Percentiles rank a stretch among this genome's conserved stretches.
Evolutionary conservation across 805 yeast species (phyloP).

Genomic region (Saccharomycopsis babjevae): DNA sequence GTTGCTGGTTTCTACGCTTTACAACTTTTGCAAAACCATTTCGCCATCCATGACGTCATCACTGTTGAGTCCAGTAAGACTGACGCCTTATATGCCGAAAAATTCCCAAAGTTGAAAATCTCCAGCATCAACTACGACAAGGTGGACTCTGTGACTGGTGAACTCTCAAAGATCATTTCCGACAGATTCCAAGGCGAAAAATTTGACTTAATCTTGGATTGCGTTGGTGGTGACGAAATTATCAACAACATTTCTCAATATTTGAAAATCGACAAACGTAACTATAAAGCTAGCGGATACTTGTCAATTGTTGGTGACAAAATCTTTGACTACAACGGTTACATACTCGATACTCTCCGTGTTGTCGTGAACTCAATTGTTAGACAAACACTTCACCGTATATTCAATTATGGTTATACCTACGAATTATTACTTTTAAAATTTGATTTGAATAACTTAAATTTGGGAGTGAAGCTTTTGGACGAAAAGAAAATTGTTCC

Average conservation of each 20-base stretch:
- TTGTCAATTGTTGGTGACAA: conserved; percentile 58
- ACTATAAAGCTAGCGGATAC: conserved; percentile 33
- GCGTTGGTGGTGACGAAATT: conserved; percentile 55
- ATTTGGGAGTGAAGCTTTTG: conserved; percentile 34
- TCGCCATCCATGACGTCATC: conserved; percentile 37
- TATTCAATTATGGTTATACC: conserved; percentile 3
- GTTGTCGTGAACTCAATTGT: neutral
- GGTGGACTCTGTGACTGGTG: neutral
- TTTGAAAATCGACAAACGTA: conserved; percentile 20
- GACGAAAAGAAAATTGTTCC: conserved; percentile 37
- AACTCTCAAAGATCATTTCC: conserved; percentile 2
- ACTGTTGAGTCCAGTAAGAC: conserved; percentile 49
- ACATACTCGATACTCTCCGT: conserved; percentile 16
- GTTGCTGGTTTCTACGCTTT: conserved; percentile 56
- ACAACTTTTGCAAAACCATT: conserved; percentile 45
- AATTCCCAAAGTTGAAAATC: conserved; percentile 2
- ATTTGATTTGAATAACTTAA: conserved; percentile 26
- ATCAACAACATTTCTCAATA: conserved; percentile 20
- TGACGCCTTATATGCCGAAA: conserved; percentile 28
- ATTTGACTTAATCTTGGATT: conserved; percentile 60
- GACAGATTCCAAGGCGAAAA: conserved; percentile 21
- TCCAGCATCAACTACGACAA: conserved; percentile 13
- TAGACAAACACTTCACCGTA: neutral
- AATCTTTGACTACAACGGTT: conserved; percentile 30
- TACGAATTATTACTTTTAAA: neutral